Evolutionary conservation across 495 filamentous ascomycete species (phyloP).

Genomic region (Penicillium parvum): DNA sequence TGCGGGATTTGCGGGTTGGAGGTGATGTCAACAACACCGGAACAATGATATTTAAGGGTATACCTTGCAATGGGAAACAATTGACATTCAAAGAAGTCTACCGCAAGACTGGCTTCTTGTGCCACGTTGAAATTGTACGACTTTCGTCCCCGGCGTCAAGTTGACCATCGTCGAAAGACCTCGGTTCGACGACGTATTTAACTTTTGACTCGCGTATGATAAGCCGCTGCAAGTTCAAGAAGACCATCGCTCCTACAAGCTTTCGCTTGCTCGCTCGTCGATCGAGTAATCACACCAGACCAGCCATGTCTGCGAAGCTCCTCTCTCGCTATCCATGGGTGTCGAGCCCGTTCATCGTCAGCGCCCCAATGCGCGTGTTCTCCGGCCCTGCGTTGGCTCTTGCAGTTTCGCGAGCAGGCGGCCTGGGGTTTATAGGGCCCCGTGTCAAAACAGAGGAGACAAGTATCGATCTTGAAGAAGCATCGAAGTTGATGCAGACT

Average conservation of each 20-base stretch:
- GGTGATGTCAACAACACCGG: background rate
- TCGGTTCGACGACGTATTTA: too few relatives aligned
- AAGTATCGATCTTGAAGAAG: slow-evolving; percentile 31
- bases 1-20: slow-evolving; percentile 5
- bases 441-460: slow-evolving; percentile 32
- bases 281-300: background rate
- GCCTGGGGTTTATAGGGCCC: slow-evolving; percentile 52
- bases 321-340: slow-evolving; percentile 58
- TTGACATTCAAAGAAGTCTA: too few relatives aligned
- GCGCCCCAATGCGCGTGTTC: slow-evolving; percentile 71
- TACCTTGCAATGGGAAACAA: too few relatives aligned
- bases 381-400: slow-evolving; percentile 54
- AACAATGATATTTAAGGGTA: too few relatives aligned
- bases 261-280: too few relatives aligned
- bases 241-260: too few relatives aligned
- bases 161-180: too few relatives aligned
- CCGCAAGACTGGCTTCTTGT: too few relatives aligned
- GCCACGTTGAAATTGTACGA: too few relatives aligned
- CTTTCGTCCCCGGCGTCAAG: too few relatives aligned
- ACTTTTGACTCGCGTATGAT: too few relatives aligned
- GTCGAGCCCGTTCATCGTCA: slow-evolving; percentile 54
- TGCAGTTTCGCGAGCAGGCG: slow-evolving; percentile 61
- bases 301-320: slow-evolving; percentile 18
- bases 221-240: too few relatives aligned
- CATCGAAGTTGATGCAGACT: slow-evolving; percentile 19